Conservation (phyloP, 225 moss, liverwort and hornwort genomes). For the Asterella californica region DNA sequence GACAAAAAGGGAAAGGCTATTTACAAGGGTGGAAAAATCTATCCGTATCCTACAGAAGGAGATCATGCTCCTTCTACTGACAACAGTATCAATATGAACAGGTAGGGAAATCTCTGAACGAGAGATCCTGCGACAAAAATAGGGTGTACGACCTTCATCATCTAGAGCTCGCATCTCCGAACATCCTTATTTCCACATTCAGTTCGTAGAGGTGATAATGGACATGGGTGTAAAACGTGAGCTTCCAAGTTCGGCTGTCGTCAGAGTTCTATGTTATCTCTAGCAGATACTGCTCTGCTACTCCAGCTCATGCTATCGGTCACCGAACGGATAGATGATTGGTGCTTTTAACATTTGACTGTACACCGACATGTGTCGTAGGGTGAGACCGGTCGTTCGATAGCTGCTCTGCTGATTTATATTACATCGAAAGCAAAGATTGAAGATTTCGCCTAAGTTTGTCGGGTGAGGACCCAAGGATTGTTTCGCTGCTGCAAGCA, state of each 20-base stretch:
- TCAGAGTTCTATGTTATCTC: background rate
- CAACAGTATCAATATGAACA: background rate
- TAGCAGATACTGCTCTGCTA: background rate
- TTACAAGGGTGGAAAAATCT: background rate
- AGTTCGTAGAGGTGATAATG: background rate
- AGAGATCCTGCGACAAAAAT: background rate
- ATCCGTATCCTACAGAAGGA: background rate
- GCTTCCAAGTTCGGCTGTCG: background rate
- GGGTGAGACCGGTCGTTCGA: too few relatives aligned
- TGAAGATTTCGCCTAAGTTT: conserved; percentile 16
- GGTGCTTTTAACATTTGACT: too few relatives aligned
- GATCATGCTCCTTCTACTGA: background rate
- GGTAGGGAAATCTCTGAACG: background rate
- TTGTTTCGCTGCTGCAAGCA: conserved; percentile 17
- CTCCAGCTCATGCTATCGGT: background rate
- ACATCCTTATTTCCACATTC: background rate
- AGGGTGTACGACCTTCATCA: background rate
- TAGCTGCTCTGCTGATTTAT: too few relatives aligned
- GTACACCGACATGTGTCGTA: too few relatives aligned
- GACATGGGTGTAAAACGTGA: background rate
- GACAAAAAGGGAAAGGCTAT: background rate
- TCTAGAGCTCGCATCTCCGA: background rate
- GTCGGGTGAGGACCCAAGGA: background rate
- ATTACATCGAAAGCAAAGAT: background rate
- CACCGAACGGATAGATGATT: too few relatives aligned